Conservation (phyloP, 345 rosid genomes). For the Sonneratia caseolaris region DNA sequence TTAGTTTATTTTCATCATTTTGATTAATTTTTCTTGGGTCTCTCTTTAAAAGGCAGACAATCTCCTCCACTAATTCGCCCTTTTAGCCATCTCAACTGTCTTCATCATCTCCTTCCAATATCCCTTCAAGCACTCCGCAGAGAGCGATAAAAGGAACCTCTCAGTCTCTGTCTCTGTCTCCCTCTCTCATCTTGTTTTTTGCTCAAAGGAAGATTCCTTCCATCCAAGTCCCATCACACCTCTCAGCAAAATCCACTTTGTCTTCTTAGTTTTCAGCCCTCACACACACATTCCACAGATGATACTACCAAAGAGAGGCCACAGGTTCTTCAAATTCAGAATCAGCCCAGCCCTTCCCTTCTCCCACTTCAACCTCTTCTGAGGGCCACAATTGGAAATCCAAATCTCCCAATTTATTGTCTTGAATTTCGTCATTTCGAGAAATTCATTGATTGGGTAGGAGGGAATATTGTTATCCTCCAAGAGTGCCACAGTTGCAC, state of each 20-base stretch:
- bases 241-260: not conserved
- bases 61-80: no score
- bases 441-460: not conserved
- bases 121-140: not conserved
- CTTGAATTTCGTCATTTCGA: not conserved
- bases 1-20: not conserved
- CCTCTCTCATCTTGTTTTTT: not conserved
- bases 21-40: not conserved
- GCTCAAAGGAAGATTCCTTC: not conserved
- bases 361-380: not conserved
- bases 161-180: not conserved
- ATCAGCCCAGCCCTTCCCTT: conserved; percentile 4
- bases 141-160: not conserved
- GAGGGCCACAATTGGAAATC: no score
- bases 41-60: no score
- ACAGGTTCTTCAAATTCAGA: conserved; percentile 77
- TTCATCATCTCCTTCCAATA: not conserved
- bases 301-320: conserved; percentile 40
- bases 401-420: not conserved
- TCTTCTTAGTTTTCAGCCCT: not conserved
- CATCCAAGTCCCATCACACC: not conserved
- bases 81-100: not conserved
- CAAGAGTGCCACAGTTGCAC: not conserved
- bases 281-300: conserved; percentile 34
- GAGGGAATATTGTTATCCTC: not conserved